Conservation (phyloP, 1,139 yeast genomes). For the Meyerozyma elateridarum region DNA sequence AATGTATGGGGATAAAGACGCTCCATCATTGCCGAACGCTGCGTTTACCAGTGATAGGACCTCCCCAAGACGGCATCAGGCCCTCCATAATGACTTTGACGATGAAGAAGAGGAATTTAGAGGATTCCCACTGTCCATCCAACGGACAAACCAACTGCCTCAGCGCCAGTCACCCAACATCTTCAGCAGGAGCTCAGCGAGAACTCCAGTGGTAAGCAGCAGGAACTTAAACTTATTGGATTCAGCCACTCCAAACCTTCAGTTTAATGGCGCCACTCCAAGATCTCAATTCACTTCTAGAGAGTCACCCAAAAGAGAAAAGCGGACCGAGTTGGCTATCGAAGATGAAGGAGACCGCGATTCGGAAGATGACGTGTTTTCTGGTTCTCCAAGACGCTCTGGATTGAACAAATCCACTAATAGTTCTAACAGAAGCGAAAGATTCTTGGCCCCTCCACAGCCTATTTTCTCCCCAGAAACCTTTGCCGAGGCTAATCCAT, state of each 20-base stretch:
- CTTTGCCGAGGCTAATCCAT: slow-evolving; percentile 53
- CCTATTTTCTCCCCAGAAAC: slow-evolving; percentile 63
- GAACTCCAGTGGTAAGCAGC: slow-evolving; percentile 25
- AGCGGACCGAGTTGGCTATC: slow-evolving; percentile 43
- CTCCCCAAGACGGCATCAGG: slow-evolving; percentile 35
- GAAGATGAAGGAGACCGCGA: slow-evolving; percentile 40
- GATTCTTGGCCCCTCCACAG: slow-evolving; percentile 57
- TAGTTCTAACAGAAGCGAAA: slow-evolving; percentile 39
- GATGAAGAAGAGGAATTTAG: slow-evolving; percentile 23
- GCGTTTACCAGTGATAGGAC: slow-evolving; percentile 38
- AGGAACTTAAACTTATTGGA: slow-evolving; percentile 5
- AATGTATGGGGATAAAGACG: slow-evolving; percentile 29
- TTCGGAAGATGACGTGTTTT: slow-evolving; percentile 17
- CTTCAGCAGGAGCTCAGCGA: slow-evolving; percentile 44
- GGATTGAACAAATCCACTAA: slow-evolving; percentile 23
- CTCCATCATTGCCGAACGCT: slow-evolving; percentile 34
- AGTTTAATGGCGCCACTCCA: slow-evolving; percentile 30
- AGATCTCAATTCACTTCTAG: slow-evolving; percentile 53
- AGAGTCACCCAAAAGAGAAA: slow-evolving; percentile 64
- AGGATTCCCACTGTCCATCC: slow-evolving; percentile 27
- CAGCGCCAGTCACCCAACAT: slow-evolving; percentile 43
- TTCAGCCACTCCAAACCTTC: slow-evolving; percentile 20
- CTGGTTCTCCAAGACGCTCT: slow-evolving; percentile 33
- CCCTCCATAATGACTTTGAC: slow-evolving; percentile 18
- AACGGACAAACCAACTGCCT: slow-evolving; percentile 9